phyloP scores from a whole-genome alignment of 1,284 basidiomycete genomes.

The Amylostereum chailletii region DNA sequence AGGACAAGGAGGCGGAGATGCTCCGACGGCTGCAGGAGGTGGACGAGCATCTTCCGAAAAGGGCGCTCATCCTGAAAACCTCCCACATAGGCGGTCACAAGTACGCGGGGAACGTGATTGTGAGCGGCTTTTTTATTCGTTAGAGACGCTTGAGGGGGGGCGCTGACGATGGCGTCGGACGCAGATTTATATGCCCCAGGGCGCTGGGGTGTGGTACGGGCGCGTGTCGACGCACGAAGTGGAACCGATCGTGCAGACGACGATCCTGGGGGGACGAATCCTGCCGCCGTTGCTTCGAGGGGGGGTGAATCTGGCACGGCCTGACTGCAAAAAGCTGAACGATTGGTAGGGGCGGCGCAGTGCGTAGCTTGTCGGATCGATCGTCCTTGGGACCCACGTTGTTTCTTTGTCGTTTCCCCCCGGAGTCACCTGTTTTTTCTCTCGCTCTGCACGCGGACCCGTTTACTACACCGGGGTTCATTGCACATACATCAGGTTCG shows the following conservation, averaged over 20 bases:
- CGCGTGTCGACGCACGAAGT: constrained; percentile 86
- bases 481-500: too few species aligned
- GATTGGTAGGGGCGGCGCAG: constrained; percentile 49
- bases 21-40: constrained; percentile 41
- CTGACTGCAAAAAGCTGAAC: constrained; percentile 57
- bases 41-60: constrained; percentile 35
- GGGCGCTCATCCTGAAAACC: constrained; percentile 73
- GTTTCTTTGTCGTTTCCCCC: too few species aligned
- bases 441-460: too few species aligned
- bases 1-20: constrained; percentile 34
- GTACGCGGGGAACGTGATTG: constrained; percentile 87
- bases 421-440: too few species aligned
- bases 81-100: constrained; percentile 90
- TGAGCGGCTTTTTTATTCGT: constrained; percentile 31
- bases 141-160: not conserved
- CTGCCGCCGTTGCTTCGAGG: constrained; percentile 79
- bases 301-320: constrained; percentile 65
- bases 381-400: too few species aligned
- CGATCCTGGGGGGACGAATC: constrained; percentile 76
- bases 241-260: constrained; percentile 79
- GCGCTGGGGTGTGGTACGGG: constrained; percentile 87
- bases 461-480: too few species aligned
- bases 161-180: too few species aligned
- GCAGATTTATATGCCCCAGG: constrained; percentile 81
- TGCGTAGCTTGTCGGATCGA: not conserved